Evolutionary conservation across 78 protist species (phyloP).

Genomic region (Guillardia theta): DNA sequence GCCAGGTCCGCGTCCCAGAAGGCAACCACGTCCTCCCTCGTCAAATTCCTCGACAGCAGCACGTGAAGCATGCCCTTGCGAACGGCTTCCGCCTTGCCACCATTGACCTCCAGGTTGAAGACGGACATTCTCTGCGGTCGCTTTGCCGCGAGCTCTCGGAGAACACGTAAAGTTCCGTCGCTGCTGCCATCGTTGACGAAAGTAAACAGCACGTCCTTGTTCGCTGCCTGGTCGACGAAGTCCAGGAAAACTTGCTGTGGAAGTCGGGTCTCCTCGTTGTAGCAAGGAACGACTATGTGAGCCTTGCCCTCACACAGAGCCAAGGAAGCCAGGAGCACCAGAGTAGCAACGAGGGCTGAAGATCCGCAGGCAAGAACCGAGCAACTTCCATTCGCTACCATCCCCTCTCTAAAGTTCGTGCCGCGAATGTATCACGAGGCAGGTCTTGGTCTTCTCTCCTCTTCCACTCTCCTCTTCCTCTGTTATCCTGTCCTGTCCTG

Average conservation of each 20-base stretch:
- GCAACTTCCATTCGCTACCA: background rate
- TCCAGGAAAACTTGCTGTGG: background rate
- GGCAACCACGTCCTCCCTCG: background rate
- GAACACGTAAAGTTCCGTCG: background rate
- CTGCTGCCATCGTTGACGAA: constrained; percentile 28
- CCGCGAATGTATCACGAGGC: background rate
- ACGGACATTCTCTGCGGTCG: background rate
- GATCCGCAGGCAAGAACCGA: background rate
- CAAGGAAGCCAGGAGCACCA: no score
- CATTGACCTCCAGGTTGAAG: background rate
- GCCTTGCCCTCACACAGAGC: background rate
- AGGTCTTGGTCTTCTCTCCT: background rate
- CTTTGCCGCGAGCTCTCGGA: background rate
- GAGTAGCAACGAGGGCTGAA: background rate
- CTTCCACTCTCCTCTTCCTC: background rate
- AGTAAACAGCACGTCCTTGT: background rate
- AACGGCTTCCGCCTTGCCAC: constrained; percentile 11
- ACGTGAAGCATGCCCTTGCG: constrained; percentile 17
- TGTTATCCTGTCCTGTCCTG: background rate
- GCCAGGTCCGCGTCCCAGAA: constrained; percentile 18
- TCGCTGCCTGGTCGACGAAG: background rate
- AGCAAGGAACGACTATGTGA: background rate
- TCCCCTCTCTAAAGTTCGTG: background rate
- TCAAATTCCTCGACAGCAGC: background rate
- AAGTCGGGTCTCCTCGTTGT: constrained; percentile 23